A percentile compares a stretch with the other conserved stretches of the same genome.
Evolutionary conservation across 2,329 filamentous ascomycete genomes (phyloP).

Genomic region (Diaporthe vexans): DNA sequence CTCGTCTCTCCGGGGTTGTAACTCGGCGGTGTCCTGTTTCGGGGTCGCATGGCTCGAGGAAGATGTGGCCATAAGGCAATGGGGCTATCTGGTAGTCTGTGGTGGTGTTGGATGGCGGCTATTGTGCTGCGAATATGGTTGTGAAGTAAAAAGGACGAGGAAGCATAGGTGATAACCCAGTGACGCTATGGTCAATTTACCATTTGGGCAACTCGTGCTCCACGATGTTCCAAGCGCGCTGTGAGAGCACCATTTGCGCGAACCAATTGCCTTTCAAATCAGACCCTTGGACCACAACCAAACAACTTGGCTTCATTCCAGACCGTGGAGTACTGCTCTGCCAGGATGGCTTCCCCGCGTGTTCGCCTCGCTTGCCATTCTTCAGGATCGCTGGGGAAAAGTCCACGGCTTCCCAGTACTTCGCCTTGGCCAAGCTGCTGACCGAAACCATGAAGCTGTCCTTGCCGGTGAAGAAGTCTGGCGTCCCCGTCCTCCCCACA

Average conservation of each 20-base stretch:
- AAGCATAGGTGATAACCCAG: background rate
- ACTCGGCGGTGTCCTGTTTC: background rate
- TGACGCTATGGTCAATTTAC: background rate
- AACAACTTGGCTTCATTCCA: constrained; percentile 25
- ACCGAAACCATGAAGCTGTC: constrained; percentile 22
- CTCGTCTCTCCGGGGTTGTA: background rate
- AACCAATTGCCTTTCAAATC: constrained; percentile 25
- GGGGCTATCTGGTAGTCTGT: too few relatives aligned
- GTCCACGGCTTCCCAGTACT: constrained; percentile 52
- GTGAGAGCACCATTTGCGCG: constrained; percentile 26
- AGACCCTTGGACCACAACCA: constrained; percentile 30
- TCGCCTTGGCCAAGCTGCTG: constrained; percentile 47
- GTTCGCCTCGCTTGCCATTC: background rate
- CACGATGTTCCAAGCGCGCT: background rate
- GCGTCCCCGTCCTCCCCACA: background rate
- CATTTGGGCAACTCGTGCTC: constrained; percentile 11
- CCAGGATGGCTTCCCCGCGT: constrained; percentile 12
- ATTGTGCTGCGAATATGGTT: background rate
- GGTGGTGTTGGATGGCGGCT: background rate
- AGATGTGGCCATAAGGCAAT: background rate
- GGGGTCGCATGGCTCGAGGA: background rate
- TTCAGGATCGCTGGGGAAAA: constrained; percentile 50
- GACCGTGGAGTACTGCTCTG: constrained; percentile 27
- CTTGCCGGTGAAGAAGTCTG: constrained; percentile 14
- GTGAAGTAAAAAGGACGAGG: background rate